Evolutionary conservation across 2,329 filamentous ascomycete species (phyloP).

Genomic region (Fusarium verticillioides): DNA sequence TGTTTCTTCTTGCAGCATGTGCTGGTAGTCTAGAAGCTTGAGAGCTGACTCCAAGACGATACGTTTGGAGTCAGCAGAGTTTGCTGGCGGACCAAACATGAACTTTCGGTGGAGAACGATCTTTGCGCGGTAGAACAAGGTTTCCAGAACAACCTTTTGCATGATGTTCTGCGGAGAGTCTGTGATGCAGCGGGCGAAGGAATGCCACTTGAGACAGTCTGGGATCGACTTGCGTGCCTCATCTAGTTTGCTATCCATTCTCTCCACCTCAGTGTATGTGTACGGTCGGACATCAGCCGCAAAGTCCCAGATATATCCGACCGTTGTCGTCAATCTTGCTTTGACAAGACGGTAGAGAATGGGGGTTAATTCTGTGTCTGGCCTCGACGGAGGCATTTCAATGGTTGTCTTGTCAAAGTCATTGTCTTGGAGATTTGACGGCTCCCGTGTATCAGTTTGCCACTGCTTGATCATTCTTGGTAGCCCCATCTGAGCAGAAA

Average conservation of each 20-base stretch:
- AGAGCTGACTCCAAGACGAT: slow-evolving; percentile 13
- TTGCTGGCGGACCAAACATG: background rate
- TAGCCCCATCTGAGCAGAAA: slow-evolving; percentile 59
- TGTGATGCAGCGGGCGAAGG: slow-evolving; percentile 4
- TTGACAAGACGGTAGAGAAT: slow-evolving; percentile 18
- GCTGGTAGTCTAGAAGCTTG: slow-evolving; percentile 7
- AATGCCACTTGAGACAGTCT: slow-evolving; percentile 10
- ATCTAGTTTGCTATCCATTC: slow-evolving; percentile 3
- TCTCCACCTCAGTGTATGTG: background rate
- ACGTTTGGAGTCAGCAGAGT: background rate
- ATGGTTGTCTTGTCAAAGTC: slow-evolving; percentile 51
- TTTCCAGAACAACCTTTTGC: background rate
- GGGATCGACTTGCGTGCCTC: background rate
- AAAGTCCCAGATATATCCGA: slow-evolving; percentile 20
- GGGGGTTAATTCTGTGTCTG: background rate
- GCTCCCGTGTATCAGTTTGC: slow-evolving; percentile 55
- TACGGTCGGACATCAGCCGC: background rate
- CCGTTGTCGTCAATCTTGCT: background rate
- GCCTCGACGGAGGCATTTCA: background rate
- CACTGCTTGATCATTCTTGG: slow-evolving; percentile 55
- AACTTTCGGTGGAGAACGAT: slow-evolving; percentile 12
- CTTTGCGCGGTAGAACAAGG: background rate
- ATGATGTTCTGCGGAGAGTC: slow-evolving; percentile 9
- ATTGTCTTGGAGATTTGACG: slow-evolving; percentile 56
- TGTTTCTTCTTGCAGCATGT: slow-evolving; percentile 8